A percentile compares a stretch with the other conserved stretches of the same genome.
phyloP scores from a whole-genome alignment of 2,329 filamentous ascomycete genomes.

The Epichloe sylvatica region DNA sequence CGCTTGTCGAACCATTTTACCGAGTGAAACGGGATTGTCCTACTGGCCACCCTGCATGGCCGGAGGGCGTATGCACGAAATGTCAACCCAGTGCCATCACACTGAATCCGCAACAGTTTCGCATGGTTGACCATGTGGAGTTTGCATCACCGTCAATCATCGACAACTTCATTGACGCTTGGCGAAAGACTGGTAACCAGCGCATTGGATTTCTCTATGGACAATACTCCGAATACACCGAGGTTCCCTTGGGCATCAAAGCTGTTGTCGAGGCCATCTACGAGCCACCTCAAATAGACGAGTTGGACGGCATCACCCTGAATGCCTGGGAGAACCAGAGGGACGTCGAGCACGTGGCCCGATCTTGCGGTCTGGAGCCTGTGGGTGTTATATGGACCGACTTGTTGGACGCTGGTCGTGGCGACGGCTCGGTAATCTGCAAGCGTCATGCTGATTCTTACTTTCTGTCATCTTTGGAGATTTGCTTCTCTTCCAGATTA shows the following conservation, averaged over 20 bases:
- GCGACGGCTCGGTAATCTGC: conserved; percentile 79
- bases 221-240: conserved; percentile 75
- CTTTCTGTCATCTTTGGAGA: conserved; percentile 82
- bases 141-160: conserved; percentile 77
- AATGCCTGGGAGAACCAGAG: conserved; percentile 75
- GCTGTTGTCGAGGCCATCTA: conserved; percentile 95
- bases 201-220: conserved; percentile 85
- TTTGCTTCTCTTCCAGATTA: conserved; percentile 74
- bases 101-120: conserved; percentile 80
- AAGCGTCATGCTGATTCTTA: conserved; percentile 94
- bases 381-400: conserved; percentile 94
- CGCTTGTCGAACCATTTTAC: conserved; percentile 83
- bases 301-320: conserved; percentile 76
- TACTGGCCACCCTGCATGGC: conserved; percentile 84
- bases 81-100: conserved; percentile 97
- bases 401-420: conserved; percentile 64
- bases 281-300: conserved; percentile 81
- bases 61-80: conserved; percentile 93
- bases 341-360: conserved; percentile 67
- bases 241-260: conserved; percentile 88
- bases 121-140: conserved; percentile 97
- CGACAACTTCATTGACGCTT: conserved; percentile 81
- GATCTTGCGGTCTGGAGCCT: conserved; percentile 69
- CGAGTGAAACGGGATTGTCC: conserved; percentile 81
- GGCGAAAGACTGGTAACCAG: conserved; percentile 74